Conservation (phyloP, 2,329 filamentous ascomycete species). For the Amesomyces nigricolor region DNA sequence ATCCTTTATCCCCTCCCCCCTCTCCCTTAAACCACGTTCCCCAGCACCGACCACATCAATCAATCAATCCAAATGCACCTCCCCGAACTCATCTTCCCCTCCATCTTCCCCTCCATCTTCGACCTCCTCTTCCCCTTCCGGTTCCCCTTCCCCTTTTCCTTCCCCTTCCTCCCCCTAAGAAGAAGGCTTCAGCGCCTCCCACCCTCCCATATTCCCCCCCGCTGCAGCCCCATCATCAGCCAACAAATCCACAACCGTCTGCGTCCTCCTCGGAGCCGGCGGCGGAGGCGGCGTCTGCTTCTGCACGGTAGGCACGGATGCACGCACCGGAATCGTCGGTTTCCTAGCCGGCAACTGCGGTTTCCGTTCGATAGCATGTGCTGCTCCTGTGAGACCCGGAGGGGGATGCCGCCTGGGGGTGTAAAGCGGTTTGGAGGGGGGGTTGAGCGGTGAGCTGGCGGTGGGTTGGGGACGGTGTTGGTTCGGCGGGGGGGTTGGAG, state of each 20-base stretch:
- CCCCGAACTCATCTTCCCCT: background rate
- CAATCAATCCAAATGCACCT: no score
- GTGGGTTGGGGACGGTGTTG: constrained; percentile 21
- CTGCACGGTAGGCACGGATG: constrained; percentile 21
- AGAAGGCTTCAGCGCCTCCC: constrained; percentile 52
- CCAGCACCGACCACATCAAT: no score
- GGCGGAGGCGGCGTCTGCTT: constrained; percentile 24
- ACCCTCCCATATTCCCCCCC: constrained; percentile 40
- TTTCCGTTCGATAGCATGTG: constrained; percentile 15
- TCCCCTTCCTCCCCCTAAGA: constrained; percentile 14
- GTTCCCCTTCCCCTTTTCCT: background rate
- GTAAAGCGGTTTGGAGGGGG: constrained; percentile 16
- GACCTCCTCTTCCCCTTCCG: no score
- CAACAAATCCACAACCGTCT: constrained; percentile 44
- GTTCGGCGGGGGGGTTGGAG: constrained; percentile 26
- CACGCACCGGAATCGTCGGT: constrained; percentile 16
- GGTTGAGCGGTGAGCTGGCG: background rate
- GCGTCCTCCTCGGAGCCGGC: constrained; percentile 30
- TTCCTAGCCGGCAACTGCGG: constrained; percentile 24
- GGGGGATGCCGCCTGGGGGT: constrained; percentile 22
- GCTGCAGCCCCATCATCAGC: constrained; percentile 37
- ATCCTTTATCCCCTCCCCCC: no score
- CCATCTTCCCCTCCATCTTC: no score
- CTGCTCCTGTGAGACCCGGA: constrained; percentile 17
- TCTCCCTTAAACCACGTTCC: no score